Evolutionary conservation across 163 green algal species (phyloP).

Genomic region (Coccomyxa subellipsoidea): DNA sequence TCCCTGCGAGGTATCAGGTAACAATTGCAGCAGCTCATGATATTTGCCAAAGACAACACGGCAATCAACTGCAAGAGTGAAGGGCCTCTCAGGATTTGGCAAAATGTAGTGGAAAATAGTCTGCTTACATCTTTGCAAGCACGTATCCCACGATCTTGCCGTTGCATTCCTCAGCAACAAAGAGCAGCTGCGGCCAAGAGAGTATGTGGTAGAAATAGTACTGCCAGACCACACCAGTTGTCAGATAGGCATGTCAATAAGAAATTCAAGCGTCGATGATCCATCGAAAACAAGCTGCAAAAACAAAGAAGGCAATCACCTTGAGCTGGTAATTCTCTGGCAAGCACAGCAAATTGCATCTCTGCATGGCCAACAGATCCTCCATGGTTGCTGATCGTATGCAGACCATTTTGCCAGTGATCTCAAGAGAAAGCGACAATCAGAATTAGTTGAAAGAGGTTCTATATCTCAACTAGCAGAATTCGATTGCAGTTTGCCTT

Average conservation of each 20-base stretch:
- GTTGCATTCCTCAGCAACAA: constrained; percentile 95
- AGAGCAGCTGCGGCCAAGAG: constrained; percentile 96
- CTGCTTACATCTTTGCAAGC: constrained; percentile 90
- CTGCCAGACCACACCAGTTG: constrained; percentile 52
- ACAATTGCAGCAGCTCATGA: too few species aligned
- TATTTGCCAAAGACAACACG: too few species aligned
- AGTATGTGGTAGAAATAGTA: constrained; percentile 99
- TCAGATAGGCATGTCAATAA: background rate
- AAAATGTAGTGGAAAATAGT: background rate
- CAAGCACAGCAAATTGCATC: constrained; percentile 94
- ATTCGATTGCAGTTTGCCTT: too few species aligned
- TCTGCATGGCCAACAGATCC: constrained; percentile 96
- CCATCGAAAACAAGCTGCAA: background rate
- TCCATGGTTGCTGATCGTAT: constrained; percentile 86
- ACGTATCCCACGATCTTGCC: constrained; percentile 98
- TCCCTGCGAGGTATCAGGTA: too few species aligned
- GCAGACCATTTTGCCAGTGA: constrained; percentile 76
- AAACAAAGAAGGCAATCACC: constrained; percentile 41
- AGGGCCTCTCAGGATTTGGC: background rate
- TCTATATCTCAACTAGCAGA: too few species aligned
- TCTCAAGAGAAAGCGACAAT: background rate
- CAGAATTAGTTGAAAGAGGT: background rate
- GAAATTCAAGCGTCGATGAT: background rate
- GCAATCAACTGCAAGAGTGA: background rate
- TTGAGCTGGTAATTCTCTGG: constrained; percentile 99